Conservation (phyloP, 495 filamentous ascomycete genomes). For the Durotheca rogersii region DNA sequence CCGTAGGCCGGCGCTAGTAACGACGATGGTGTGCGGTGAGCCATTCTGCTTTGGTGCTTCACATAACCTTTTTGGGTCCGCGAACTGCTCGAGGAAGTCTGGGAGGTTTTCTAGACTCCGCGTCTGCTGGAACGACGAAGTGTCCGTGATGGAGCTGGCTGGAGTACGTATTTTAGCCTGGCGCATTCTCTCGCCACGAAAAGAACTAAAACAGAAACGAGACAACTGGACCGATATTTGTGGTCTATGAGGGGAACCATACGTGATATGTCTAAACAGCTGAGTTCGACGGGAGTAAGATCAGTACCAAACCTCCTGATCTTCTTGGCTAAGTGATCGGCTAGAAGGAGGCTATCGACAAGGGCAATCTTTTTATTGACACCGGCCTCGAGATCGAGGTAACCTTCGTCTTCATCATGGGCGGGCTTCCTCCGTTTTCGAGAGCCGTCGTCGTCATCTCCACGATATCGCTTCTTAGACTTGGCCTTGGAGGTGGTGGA, state of each 20-base stretch:
- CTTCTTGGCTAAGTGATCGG: slow-evolving; percentile 81
- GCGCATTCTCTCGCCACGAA: too few species aligned
- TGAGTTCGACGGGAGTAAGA: slow-evolving; percentile 77
- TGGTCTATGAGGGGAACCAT: slow-evolving; percentile 6
- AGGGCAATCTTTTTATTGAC: slow-evolving; percentile 77
- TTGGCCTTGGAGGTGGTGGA: slow-evolving; percentile 24
- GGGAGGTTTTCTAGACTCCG: slow-evolving; percentile 70
- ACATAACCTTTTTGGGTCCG: slow-evolving; percentile 56
- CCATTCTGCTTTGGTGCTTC: slow-evolving; percentile 68
- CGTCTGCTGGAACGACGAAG: slow-evolving; percentile 64
- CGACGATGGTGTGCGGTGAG: slow-evolving; percentile 80
- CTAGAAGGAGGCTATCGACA: slow-evolving; percentile 79
- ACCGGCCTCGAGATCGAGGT: slow-evolving; percentile 60
- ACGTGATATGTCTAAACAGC: slow-evolving; percentile 81
- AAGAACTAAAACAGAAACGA: too few species aligned
- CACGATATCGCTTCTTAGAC: slow-evolving; percentile 43
- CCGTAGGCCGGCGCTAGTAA: slow-evolving; percentile 75
- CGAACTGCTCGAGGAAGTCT: slow-evolving; percentile 71
- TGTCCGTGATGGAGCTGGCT: slow-evolving; percentile 59
- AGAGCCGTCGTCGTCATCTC: slow-evolving; percentile 39
- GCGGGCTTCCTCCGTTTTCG: slow-evolving; percentile 59
- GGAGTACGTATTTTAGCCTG: not conserved
- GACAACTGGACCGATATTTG: too few species aligned
- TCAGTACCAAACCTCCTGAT: slow-evolving; percentile 75
- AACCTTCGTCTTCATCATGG: slow-evolving; percentile 56